phyloP scores from a whole-genome alignment of 495 filamentous ascomycete species.

The Annulohypoxylon maeteangense region DNA sequence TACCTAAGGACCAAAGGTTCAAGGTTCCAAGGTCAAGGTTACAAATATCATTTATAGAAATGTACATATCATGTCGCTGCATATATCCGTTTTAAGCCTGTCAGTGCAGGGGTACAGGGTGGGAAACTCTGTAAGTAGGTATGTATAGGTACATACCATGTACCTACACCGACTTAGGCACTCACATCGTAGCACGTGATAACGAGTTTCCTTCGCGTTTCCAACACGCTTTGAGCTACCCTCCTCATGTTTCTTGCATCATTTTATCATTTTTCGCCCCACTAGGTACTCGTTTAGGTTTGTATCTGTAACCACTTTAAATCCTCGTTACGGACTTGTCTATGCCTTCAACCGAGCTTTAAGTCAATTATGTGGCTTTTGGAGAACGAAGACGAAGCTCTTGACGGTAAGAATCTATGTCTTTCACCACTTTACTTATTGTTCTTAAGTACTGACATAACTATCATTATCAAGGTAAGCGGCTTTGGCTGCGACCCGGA shows the following conservation, averaged over 20 bases:
- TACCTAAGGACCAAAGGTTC: too few species aligned
- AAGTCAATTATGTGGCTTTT: slow-evolving; percentile 66
- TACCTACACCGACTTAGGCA: not conserved
- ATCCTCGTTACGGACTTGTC: not conserved
- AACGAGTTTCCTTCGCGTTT: slow-evolving; percentile 37
- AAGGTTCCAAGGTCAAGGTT: too few species aligned
- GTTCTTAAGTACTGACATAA: slow-evolving; percentile 10
- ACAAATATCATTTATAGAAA: slow-evolving; percentile 1
- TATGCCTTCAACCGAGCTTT: not conserved
- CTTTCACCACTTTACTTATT: not conserved
- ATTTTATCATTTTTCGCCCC: slow-evolving; percentile 21
- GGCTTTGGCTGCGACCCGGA: slow-evolving; percentile 84
- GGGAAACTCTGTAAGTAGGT: too few species aligned
- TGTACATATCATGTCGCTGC: slow-evolving; percentile 10
- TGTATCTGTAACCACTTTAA: slow-evolving; percentile 3
- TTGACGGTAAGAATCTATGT: slow-evolving; percentile 55
- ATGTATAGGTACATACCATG: too few species aligned
- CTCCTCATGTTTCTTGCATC: slow-evolving; percentile 12
- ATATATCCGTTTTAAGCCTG: not conserved
- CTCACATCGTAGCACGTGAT: slow-evolving; percentile 29
- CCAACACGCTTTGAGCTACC: not conserved
- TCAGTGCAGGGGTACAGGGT: not conserved
- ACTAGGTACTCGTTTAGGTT: not conserved
- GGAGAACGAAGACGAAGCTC: slow-evolving; percentile 64
- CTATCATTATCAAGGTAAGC: slow-evolving; percentile 63